These are phyloP conservation scores for Neurospora sp. DNA, from an alignment of 495 filamentous ascomycete species.

Conservation along the genomic window DNA sequence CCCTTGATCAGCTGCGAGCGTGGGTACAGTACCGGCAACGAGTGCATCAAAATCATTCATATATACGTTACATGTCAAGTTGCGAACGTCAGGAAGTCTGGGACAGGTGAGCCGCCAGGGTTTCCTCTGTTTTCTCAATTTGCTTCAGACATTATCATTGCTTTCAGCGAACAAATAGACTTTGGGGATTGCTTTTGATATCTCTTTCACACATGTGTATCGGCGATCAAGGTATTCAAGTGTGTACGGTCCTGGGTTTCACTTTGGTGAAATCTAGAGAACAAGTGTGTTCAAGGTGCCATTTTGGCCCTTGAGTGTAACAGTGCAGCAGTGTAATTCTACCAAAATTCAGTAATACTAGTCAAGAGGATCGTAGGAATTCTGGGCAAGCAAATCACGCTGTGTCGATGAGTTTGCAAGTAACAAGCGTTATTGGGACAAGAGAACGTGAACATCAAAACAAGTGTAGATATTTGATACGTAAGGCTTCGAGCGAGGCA, in stretches of 20 bases:
- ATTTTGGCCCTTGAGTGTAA: not conserved
- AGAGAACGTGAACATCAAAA: not conserved
- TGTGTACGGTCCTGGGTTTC: not conserved
- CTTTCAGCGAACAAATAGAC: not conserved
- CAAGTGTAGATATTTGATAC: not conserved
- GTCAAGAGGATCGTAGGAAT: not conserved
- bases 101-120: not conserved
- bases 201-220: not conserved
- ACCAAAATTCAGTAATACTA: not conserved
- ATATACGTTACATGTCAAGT: not conserved
- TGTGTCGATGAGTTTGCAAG: not conserved
- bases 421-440: not conserved
- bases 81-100: not conserved
- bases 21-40: not conserved
- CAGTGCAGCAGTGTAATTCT: not conserved
- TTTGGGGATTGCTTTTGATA: not conserved
- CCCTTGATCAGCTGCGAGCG: not conserved
- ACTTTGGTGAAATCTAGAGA: not conserved
- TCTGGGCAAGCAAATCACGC: not conserved
- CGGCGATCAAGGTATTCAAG: not conserved
- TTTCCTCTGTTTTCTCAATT: not conserved
- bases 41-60: not conserved
- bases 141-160: not conserved
- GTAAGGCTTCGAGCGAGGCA: not conserved
- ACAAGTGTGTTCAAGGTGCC: not conserved